phyloP scores from a whole-genome alignment of 306 rosid genomes.

The Trifolium subterraneum region DNA sequence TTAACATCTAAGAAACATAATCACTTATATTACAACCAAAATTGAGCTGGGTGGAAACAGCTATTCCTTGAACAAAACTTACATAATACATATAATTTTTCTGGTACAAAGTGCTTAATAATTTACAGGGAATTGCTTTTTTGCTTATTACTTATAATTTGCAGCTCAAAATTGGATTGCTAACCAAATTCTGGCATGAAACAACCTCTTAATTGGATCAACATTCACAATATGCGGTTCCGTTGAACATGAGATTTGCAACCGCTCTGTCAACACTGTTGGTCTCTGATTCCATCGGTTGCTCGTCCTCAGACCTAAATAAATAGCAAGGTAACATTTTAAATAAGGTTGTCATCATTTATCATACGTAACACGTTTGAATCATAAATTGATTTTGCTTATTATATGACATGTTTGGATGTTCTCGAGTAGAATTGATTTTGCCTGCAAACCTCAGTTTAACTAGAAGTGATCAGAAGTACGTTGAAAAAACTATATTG shows the following conservation, averaged over 20 bases:
- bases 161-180: constrained; percentile 22
- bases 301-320: constrained; percentile 50
- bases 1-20: background rate
- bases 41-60: constrained; percentile 40
- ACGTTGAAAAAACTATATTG: too few relatives aligned
- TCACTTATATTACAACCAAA: constrained; percentile 39
- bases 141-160: background rate
- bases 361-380: background rate
- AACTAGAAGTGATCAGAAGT: too few relatives aligned
- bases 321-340: constrained; percentile 8
- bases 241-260: constrained; percentile 80
- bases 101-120: constrained; percentile 23
- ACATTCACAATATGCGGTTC: constrained; percentile 33
- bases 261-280: constrained; percentile 81
- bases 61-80: constrained; percentile 29
- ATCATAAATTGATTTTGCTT: background rate
- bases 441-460: too few relatives aligned
- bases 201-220: constrained; percentile 39
- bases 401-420: background rate
- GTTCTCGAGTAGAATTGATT: too few relatives aligned
- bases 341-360: background rate
- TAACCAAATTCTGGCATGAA: constrained; percentile 49
- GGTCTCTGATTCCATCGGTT: constrained; percentile 65
- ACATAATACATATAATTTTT: constrained; percentile 15
- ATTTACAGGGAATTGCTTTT: constrained; percentile 29